phyloP scores from a whole-genome alignment of 2,329 filamentous ascomycete genomes.

The Cladosporium sp. region DNA sequence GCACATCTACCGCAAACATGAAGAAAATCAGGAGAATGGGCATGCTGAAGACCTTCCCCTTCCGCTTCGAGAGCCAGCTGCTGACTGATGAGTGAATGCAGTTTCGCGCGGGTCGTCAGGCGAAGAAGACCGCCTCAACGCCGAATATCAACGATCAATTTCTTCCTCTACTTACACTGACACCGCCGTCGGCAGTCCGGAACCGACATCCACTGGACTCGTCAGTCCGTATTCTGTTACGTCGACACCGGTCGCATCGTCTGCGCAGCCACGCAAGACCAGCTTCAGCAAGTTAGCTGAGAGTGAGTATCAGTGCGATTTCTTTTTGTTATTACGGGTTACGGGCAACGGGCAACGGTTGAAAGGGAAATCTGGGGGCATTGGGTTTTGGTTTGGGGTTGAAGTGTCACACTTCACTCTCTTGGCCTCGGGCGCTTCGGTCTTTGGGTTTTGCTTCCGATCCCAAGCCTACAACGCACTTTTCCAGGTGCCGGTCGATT shows the following conservation, averaged over 20 bases:
- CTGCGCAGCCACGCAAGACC: not conserved
- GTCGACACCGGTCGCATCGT: not conserved
- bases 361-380: no score
- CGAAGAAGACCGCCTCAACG: not conserved
- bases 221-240: not conserved
- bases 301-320: not conserved
- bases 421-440: not conserved
- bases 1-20: not conserved
- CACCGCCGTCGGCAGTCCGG: not conserved
- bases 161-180: not conserved
- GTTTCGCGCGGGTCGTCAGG: not conserved
- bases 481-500: not conserved
- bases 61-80: not conserved
- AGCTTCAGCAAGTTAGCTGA: not conserved
- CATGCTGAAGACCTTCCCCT: not conserved
- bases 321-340: no score
- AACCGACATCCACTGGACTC: not conserved
- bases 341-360: no score
- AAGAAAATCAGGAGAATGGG: not conserved
- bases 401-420: not conserved
- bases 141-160: not conserved
- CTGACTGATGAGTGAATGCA: not conserved
- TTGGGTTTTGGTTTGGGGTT: not conserved
- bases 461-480: not conserved
- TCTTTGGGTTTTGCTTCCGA: no score